Evolutionary conservation across 1,139 yeast genomes (phyloP), one percentile per base, ranked within the genome.

Genomic region (Tardiomyces digboiensis): DNA sequence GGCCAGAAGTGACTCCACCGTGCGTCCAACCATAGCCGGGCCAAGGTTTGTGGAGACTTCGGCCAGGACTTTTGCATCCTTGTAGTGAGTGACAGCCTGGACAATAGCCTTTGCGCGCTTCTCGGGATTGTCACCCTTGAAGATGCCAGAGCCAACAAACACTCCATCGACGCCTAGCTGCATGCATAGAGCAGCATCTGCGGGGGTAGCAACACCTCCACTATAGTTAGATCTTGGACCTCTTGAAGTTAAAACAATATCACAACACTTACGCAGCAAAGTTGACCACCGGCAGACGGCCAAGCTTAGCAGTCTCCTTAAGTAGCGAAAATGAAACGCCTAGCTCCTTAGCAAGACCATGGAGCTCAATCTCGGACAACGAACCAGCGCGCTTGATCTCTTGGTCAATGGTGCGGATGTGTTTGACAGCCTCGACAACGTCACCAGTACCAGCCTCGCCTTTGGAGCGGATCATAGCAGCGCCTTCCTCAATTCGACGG

Each of bases 391-490:
- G 66, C 43, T 68, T 67, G 55, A 84, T 80, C 56, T 83, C 77
- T 45, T 66, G 60, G 48, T 70, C 72, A 58, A 84, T 80, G 50
- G 73, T 70, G 46, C 77, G 72, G 51, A 83, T 80, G 61, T 84
- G 94, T 57, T 74, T 76, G 45, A 84, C 88, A n/a, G 94, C 94
- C 61, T 84, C 91, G 26, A 86, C 78, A 44, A 84, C 81, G 61
- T 84, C 94, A 43, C 95, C 95, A 39, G 94, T 84, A 41, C 94
- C 95, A 19, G 94, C 93, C 63, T 83, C 94, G 52, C 94, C 94
- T 66, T 84, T 85, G 51, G 93, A 81, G 62, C 94, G 75, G 59
- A 85, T 76, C 91, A 85, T 83, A 39, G 91, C 89, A 38, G 94
- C 93, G 53, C 94, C 94, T 65, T 85, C 95, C 53, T 73, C 68